These are phyloP conservation scores for Quambalaria eucalypti DNA, from an alignment of 1,284 basidiomycete genomes.

Conservation along the genomic window DNA sequence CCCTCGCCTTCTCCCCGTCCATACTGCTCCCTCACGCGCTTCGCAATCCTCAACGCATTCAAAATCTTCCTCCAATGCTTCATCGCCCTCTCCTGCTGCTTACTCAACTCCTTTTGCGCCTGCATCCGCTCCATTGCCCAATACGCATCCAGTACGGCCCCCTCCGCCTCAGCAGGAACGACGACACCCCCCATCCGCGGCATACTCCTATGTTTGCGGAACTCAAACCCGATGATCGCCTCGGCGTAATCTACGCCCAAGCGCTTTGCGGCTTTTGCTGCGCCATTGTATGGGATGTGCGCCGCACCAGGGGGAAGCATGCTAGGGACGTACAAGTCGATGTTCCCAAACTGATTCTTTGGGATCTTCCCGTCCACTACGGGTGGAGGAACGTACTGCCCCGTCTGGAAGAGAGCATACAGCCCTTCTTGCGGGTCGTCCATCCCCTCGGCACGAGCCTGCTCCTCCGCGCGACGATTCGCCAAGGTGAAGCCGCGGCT, in stretches of 20 bases:
- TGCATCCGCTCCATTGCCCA: constrained; percentile 70
- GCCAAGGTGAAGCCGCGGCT: constrained; percentile 73
- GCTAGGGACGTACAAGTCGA: constrained; percentile 86
- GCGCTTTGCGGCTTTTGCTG: constrained; percentile 71
- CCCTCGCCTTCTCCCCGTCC: constrained; percentile 6
- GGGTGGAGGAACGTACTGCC: constrained; percentile 66
- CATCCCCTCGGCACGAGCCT: constrained; percentile 51
- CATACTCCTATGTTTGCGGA: constrained; percentile 76
- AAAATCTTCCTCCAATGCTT: constrained; percentile 82
- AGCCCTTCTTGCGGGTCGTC: constrained; percentile 58
- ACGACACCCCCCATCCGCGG: constrained; percentile 82
- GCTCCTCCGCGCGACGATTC: constrained; percentile 72
- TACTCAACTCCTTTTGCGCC: constrained; percentile 65
- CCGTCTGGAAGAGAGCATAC: constrained; percentile 78
- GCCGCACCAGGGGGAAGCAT: constrained; percentile 85
- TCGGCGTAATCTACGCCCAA: constrained; percentile 84
- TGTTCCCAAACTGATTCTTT: constrained; percentile 92
- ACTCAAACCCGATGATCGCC: constrained; percentile 92
- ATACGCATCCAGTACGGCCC: constrained; percentile 72
- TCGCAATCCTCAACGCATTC: constrained; percentile 74
- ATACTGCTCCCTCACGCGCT: constrained; percentile 74
- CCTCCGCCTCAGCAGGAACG: constrained; percentile 70
- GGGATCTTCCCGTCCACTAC: constrained; percentile 82
- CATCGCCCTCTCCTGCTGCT: constrained; percentile 68
- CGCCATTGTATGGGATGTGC: constrained; percentile 62